Conservation (phyloP, 441 rosid species). For the Populus hybrid region DNA sequence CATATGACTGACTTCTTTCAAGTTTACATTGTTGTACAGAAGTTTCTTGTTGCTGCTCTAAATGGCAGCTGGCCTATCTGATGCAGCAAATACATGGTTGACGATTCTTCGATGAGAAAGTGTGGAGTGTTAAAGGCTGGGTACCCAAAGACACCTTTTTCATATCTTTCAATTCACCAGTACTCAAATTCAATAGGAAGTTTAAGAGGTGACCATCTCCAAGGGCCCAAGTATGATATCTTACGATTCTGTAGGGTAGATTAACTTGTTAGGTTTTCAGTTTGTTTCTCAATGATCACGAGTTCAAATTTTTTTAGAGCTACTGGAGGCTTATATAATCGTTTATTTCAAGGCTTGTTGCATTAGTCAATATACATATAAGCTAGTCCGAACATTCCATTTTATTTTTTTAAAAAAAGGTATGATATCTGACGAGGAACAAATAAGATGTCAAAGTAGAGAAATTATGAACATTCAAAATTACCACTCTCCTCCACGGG, state of each 20-base stretch:
- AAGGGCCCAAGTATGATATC: slow-evolving; percentile 93
- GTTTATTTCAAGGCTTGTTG: too few species aligned
- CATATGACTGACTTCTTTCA: too few species aligned
- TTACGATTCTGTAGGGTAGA: rapidly evolving
- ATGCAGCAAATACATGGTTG: slow-evolving; percentile 51
- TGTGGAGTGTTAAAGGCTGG: slow-evolving; percentile 93
- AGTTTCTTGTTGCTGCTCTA: too few species aligned
- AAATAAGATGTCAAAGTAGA: background rate
- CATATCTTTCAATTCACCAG: slow-evolving; percentile 77
- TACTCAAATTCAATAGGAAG: slow-evolving; percentile 72
- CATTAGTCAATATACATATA: too few species aligned
- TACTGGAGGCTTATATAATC: too few species aligned
- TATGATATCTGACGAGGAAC: slow-evolving; percentile 21
- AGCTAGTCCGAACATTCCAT: too few species aligned
- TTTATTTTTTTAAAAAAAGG: too few species aligned
- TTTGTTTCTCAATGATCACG: too few species aligned
- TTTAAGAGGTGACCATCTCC: slow-evolving; percentile 88
- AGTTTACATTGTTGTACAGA: too few species aligned
- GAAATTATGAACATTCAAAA: background rate
- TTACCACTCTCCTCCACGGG: background rate
- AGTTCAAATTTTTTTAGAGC: too few species aligned
- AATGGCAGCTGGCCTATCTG: too few species aligned
- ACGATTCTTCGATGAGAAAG: slow-evolving; percentile 85
- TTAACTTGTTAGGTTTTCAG: rapidly evolving
- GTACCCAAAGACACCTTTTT: slow-evolving; percentile 94